Evolutionary conservation across 192 early-diverging fungal species (phyloP).

Genomic region (Coemansia erecta): DNA sequence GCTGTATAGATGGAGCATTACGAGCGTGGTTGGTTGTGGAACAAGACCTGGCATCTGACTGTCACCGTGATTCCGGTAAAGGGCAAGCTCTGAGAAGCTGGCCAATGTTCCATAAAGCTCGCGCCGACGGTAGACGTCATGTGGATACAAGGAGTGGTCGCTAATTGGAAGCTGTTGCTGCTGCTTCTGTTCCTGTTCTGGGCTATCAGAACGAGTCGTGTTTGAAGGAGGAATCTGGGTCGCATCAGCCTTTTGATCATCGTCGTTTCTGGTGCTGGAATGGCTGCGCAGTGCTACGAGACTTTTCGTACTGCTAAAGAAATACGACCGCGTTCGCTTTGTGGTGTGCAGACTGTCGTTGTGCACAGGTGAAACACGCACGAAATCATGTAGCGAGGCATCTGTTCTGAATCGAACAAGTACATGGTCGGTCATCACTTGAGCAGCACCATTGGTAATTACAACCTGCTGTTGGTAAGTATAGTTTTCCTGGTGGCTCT

Average conservation of each 20-base stretch:
- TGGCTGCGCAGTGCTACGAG: background rate
- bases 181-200: too few species aligned
- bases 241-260: background rate
- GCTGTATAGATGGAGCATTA: constrained; percentile 29
- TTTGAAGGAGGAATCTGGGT: background rate
- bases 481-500: background rate
- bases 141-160: too few species aligned
- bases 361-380: constrained; percentile 7
- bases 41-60: constrained; percentile 13
- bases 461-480: constrained; percentile 20
- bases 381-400: constrained; percentile 14
- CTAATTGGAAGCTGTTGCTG: too few species aligned
- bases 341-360: constrained; percentile 5
- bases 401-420: constrained; percentile 35
- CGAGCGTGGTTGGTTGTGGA: constrained; percentile 22
- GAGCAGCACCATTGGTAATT: constrained; percentile 42
- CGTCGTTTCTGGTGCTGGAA: background rate
- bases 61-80: constrained; percentile 16
- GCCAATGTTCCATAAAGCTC: constrained; percentile 39
- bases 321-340: background rate
- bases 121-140: constrained; percentile 14
- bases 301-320: constrained; percentile 7
- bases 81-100: constrained; percentile 30
- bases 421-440: constrained; percentile 45
- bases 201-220: background rate